Evolutionary conservation across 441 rosid genomes (phyloP).

Genomic region (Adansonia rubrostipa): DNA sequence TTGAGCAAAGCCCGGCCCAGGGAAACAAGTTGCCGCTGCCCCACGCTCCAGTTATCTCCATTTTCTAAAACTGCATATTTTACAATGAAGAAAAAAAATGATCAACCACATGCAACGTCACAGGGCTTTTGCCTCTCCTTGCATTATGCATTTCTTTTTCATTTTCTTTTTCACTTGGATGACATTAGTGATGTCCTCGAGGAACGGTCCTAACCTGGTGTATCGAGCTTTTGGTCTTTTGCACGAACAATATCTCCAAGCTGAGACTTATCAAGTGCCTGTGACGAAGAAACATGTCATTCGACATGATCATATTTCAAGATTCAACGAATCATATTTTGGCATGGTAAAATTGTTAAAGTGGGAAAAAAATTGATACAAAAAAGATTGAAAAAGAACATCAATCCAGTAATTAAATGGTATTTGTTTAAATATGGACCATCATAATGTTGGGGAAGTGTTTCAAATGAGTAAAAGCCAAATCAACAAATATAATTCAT

Average conservation of each 20-base stretch:
- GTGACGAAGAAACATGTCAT: constrained; percentile 25
- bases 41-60: constrained; percentile 99
- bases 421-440: not conserved
- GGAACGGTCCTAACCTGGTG: constrained; percentile 62
- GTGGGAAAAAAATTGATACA: not conserved
- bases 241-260: constrained; percentile 83
- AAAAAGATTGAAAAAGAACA: not conserved
- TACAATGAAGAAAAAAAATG: constrained; percentile 11
- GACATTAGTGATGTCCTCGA: constrained; percentile 16
- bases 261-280: constrained; percentile 98
- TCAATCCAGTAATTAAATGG: not conserved
- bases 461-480: not conserved
- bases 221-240: constrained; percentile 87
- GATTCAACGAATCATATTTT: constrained; percentile 14
- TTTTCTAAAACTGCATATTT: constrained; percentile 73
- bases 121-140: constrained; percentile 16
- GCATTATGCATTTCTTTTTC: not conserved
- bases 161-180: constrained; percentile 12
- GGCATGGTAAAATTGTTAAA: not conserved
- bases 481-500: not conserved
- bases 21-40: constrained; percentile 95
- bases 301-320: constrained; percentile 8
- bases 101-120: constrained; percentile 22
- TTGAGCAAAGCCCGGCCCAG: constrained; percentile 96
- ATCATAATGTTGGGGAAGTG: not conserved